Base-by-base conservation (phyloP, 2,329 filamentous ascomycete species). In the Elsinoe fawcettii region DNA sequence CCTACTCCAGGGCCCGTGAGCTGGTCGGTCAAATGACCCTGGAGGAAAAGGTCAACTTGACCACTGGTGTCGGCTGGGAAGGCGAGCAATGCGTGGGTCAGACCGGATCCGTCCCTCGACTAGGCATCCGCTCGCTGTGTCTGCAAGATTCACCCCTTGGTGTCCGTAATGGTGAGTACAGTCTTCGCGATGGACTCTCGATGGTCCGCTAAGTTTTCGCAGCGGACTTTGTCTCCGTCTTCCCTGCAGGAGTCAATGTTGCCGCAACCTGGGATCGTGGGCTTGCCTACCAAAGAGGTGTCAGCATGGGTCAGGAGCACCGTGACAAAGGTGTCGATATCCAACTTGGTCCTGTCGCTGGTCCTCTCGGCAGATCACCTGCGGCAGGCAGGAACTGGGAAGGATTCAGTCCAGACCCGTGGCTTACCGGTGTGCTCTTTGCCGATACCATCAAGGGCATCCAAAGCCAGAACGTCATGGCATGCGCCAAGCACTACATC, bases 401-500 rank as follows among this genome's bases (percentile, higher is more conserved):
- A 63, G 74, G 59, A 5, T 66, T 64, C 55, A 57, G 51, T 6
- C 64, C 66, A 0, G 76, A 79, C 60, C 75, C 75, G 1, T 71
- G 71, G 58, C 67, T 79, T 14, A 70, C 70, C 30, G 76, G 73
- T 47, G 64, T 74, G 32, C 66, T 69, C 1, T 71, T 73, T 64
- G 66, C 67, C 14, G 60, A 69, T 51, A 74, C 72, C 1, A 73
- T 76, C 56, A 63, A 62, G 53, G 70, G 72, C 18, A 66, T 72
- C 47, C 71, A 75, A 51, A 69, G 70, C 46, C 69, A 70, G 3
- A 74, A 74, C 47, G 73, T 75, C 12, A 70, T 74, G 59, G 65
- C 69, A 18, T 67, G 65, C 30, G 66, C 69, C 20, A 74, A 83
- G 67, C 83, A 85, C 62, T 78, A 75, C 58, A 79, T 85, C 41